These are phyloP conservation scores for Monocercomonoides exilis DNA, from an alignment of 78 protist genomes.

Conservation along the genomic window DNA sequence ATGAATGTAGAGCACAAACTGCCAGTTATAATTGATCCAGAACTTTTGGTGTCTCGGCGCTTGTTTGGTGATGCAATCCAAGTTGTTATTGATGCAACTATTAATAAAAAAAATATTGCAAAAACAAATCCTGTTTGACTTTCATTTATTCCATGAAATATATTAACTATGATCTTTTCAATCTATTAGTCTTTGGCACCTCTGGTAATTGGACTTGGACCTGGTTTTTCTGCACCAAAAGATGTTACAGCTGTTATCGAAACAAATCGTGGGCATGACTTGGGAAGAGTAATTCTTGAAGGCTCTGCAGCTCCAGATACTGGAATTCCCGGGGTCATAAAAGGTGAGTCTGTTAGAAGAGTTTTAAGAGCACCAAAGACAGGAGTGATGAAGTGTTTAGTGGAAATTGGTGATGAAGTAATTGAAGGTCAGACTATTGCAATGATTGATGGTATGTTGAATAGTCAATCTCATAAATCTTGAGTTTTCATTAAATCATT, in stretches of 20 bases:
- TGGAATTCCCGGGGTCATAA: constrained; percentile 27
- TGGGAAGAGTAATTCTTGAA: not conserved
- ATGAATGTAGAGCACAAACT: not conserved
- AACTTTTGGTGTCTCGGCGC: not conserved
- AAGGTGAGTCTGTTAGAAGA: not conserved
- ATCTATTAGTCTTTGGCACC: constrained; percentile 2
- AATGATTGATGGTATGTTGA: not conserved
- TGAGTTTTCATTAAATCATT: no score
- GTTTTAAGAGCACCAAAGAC: constrained; percentile 13
- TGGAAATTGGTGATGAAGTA: not conserved
- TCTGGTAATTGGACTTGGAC: constrained; percentile 27
- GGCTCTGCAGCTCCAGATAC: constrained; percentile 23
- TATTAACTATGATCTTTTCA: not conserved
- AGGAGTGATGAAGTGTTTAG: not conserved
- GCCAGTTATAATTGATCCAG: not conserved
- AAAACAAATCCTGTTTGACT: not conserved
- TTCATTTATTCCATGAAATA: no score
- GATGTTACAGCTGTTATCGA: constrained; percentile 17
- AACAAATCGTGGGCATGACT: constrained; percentile 30
- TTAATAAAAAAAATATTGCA: not conserved
- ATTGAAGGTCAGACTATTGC: not conserved
- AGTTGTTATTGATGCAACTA: constrained; percentile 23
- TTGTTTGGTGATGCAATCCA: not conserved
- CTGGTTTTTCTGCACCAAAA: constrained; percentile 18
- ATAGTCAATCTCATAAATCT: not conserved